Percentiles rank a stretch among this genome's conserved stretches.
Conservation (phyloP, 148 eudicot genomes). For the Oxyria digyna region DNA sequence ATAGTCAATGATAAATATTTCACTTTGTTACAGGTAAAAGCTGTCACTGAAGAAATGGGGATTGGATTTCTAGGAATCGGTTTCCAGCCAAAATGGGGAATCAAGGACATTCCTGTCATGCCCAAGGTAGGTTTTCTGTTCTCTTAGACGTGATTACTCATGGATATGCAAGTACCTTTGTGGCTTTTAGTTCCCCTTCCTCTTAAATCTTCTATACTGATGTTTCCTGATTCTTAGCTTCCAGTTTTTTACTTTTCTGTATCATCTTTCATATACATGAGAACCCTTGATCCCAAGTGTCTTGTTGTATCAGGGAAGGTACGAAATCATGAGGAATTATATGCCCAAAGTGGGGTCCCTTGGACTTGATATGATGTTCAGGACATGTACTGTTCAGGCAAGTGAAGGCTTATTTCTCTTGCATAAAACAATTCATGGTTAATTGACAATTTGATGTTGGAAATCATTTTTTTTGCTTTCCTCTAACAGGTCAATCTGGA, state of each 20-base stretch:
- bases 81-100: constrained; percentile 86
- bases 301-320: constrained; percentile 72
- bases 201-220: background rate
- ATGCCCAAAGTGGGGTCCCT: constrained; percentile 98
- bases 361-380: constrained; percentile 98
- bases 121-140: constrained; percentile 57
- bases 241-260: background rate
- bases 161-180: background rate
- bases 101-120: constrained; percentile 85
- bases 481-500: constrained; percentile 77
- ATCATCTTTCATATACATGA: background rate
- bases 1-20: background rate
- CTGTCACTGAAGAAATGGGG: constrained; percentile 98
- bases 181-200: background rate
- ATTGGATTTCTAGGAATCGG: constrained; percentile 94
- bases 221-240: background rate
- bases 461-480: background rate
- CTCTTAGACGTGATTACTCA: background rate
- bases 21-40: constrained; percentile 60
- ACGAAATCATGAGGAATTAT: constrained; percentile 91
- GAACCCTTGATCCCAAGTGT: background rate
- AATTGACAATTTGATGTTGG: constrained; percentile 6
- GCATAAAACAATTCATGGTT: background rate
- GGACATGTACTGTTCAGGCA: constrained; percentile 99
- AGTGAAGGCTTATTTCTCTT: constrained; percentile 11